Conservation (phyloP, 2,329 filamentous ascomycete species). For the Hymenoscyphus linearis region DNA sequence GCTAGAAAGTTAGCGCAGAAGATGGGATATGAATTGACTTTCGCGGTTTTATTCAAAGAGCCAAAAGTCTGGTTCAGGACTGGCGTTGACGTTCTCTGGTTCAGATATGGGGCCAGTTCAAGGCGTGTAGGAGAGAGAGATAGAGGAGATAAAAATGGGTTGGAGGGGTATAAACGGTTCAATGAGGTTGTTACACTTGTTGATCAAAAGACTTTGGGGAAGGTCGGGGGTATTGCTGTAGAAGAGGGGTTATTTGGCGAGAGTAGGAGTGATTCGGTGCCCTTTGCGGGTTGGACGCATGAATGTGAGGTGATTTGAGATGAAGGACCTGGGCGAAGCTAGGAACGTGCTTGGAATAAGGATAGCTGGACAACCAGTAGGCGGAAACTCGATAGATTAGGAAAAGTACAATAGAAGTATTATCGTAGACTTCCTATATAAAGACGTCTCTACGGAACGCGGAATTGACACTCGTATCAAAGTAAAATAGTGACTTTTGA, state of each 20-base stretch:
- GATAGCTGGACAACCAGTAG: too few species aligned
- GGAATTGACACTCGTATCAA: too few species aligned
- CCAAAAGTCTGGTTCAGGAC: not conserved
- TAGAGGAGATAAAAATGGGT: not conserved
- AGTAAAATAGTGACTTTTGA: too few species aligned
- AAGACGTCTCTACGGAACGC: too few species aligned
- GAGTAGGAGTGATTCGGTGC: too few species aligned
- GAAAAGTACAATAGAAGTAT: too few species aligned
- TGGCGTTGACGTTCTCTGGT: not conserved
- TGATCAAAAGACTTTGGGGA: not conserved
- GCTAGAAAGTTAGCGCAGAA: not conserved
- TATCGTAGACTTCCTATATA: too few species aligned
- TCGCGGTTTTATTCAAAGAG: not conserved
- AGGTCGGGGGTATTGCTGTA: constrained; percentile 8
- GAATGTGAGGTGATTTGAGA: not conserved
- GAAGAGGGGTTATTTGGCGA: constrained; percentile 14
- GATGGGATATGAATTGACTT: not conserved
- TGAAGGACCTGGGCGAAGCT: too few species aligned
- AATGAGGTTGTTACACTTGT: not conserved
- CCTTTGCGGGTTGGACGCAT: too few species aligned
- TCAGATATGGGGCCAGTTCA: not conserved
- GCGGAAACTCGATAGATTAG: too few species aligned
- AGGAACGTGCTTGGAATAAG: too few species aligned
- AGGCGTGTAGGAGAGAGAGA: not conserved
- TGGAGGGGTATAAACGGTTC: not conserved